Percentiles rank a stretch among this genome's conserved stretches.
These are phyloP conservation scores for Neoboletus brunneissimus DNA, from an alignment of 768 basidiomycete species.

Conservation along the genomic window DNA sequence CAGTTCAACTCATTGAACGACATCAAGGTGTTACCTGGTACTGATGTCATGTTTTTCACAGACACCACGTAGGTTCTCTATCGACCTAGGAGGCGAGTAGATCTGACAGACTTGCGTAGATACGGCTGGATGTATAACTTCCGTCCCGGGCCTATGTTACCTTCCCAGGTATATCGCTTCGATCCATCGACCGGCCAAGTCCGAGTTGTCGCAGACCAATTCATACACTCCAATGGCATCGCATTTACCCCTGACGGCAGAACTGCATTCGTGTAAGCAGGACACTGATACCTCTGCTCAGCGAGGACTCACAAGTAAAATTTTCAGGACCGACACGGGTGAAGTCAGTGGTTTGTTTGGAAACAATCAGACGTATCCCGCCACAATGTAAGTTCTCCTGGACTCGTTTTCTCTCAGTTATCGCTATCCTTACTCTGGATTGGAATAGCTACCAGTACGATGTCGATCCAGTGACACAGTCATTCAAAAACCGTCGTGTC, in stretches of 20 bases:
- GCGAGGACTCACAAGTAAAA: constrained; percentile 11
- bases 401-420: background rate
- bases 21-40: constrained; percentile 65
- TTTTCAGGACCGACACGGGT: constrained; percentile 32
- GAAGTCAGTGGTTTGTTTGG: constrained; percentile 41
- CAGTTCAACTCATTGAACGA: constrained; percentile 86
- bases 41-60: constrained; percentile 71
- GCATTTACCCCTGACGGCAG: constrained; percentile 64
- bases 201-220: background rate
- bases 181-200: background rate
- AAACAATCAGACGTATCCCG: constrained; percentile 55
- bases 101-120: constrained; percentile 32
- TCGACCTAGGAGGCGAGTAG: background rate
- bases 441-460: constrained; percentile 60
- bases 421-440: background rate
- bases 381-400: constrained; percentile 55
- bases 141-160: constrained; percentile 57
- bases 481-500: constrained; percentile 58
- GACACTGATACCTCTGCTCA: background rate
- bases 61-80: constrained; percentile 53
- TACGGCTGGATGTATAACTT: constrained; percentile 67
- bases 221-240: constrained; percentile 57
- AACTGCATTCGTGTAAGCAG: constrained; percentile 57
- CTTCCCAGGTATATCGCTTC: constrained; percentile 20
- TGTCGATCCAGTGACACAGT: constrained; percentile 51